Evolutionary conservation across 2,329 filamentous ascomycete species (phyloP).

Genomic region (Pestalotiopsis sp.): DNA sequence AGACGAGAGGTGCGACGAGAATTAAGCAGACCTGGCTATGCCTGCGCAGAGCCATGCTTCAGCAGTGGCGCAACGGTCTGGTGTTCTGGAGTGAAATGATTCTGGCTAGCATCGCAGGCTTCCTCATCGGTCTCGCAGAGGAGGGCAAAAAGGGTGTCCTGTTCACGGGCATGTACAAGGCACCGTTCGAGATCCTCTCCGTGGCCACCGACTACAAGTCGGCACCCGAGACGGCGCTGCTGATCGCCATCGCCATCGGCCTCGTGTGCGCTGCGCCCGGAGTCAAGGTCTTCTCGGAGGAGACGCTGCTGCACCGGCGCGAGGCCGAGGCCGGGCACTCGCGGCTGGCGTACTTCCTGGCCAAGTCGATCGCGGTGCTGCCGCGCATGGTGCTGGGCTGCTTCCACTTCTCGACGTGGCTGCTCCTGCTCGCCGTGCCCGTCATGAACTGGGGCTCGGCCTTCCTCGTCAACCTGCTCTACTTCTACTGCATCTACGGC

Average conservation of each 20-base stretch:
- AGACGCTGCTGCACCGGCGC: conserved; percentile 55
- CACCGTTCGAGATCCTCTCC: conserved; percentile 53
- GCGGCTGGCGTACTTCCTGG: conserved; percentile 57
- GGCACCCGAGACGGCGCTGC: conserved; percentile 54
- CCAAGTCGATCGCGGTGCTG: conserved; percentile 54
- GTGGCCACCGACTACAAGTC: conserved; percentile 52
- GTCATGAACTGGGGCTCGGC: conserved; percentile 51
- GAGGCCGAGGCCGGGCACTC: conserved; percentile 61
- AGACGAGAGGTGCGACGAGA: conserved; percentile 51
- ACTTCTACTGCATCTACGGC: conserved; percentile 63
- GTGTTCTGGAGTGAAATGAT: conserved; percentile 58
- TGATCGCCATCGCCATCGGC: conserved; percentile 57
- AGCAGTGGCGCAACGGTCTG: conserved; percentile 56
- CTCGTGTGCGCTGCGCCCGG: conserved; percentile 57
- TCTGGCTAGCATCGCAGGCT: conserved; percentile 53
- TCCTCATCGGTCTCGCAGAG: conserved; percentile 57
- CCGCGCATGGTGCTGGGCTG: conserved; percentile 53
- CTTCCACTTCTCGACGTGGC: conserved; percentile 56
- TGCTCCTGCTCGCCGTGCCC: conserved; percentile 51
- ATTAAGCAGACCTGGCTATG: conserved; percentile 55
- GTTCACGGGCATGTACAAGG: conserved; percentile 55
- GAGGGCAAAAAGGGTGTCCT: conserved; percentile 51
- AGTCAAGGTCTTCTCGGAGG: conserved; percentile 59
- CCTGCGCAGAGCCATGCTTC: conserved; percentile 53
- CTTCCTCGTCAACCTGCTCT: conserved; percentile 53